phyloP scores from a whole-genome alignment of 2,329 filamentous ascomycete species.

The Calonectria pauciramosa region DNA sequence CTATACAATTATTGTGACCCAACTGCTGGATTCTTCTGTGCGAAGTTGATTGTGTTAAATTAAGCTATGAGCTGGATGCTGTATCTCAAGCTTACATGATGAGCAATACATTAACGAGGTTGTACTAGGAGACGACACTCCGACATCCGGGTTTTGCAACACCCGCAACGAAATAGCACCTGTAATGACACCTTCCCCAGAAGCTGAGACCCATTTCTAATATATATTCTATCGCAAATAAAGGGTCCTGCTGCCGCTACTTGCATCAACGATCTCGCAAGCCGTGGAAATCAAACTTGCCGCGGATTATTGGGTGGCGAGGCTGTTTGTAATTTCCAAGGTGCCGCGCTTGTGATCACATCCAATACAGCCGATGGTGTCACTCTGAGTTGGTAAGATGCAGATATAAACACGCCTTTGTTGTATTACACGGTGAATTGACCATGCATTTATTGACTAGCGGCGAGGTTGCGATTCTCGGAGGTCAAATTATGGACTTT shows the following conservation, averaged over 20 bases:
- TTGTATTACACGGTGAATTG: no score
- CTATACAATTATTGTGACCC: no score
- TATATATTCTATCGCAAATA: not conserved
- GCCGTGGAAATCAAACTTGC: not conserved
- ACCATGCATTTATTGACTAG: not conserved
- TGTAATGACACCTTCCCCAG: not conserved
- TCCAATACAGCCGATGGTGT: not conserved
- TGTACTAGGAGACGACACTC: not conserved
- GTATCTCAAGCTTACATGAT: no score
- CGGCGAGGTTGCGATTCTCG: not conserved
- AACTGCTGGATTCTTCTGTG: no score
- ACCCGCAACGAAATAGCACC: not conserved
- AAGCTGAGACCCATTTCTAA: not conserved
- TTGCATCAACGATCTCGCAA: not conserved
- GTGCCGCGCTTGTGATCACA: not conserved
- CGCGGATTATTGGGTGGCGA: not conserved
- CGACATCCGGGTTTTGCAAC: not conserved
- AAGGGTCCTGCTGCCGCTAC: not conserved
- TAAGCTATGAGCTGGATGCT: no score
- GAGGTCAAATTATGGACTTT: not conserved
- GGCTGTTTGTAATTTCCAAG: not conserved
- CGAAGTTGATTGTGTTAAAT: no score
- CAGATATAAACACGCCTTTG: no score
- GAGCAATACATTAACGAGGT: not conserved
- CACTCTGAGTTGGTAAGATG: not conserved